Base-by-base conservation (phyloP, 2,329 filamentous ascomycete species). In the Leptodontidium sp. region DNA sequence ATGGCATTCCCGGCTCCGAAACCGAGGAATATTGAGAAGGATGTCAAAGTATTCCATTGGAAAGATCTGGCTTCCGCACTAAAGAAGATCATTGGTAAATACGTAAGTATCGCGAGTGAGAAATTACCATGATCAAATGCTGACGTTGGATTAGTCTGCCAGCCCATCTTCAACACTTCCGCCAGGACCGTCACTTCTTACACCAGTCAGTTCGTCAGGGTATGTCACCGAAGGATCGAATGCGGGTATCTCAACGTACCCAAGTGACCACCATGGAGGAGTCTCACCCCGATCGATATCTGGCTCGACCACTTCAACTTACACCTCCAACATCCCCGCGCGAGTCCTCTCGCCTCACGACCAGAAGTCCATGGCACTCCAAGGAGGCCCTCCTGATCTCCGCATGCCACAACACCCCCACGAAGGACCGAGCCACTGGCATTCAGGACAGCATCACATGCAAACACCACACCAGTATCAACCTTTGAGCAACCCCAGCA, bases 21-120 rank as follows among this genome's bases (percentile, higher is more conserved):
- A 81, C 96, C 96, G 21, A 88, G 96, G 71, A 98, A 98, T 78
- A 99, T 99, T 73, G 96, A 98, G 84, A 99, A 99, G 83, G 95
- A 98, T 77, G 94, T 99, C 78, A 99, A 99, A 82, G 96, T 98
- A 14, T 99, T 98, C 78, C 91, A 94, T 4, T 99, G 96, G 96
- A 96, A 94, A 80, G 93, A 96, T 69, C 85, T 99, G 55, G 88
- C 88, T 61, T 87, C 90, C 69, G 95, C 96, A 0, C 86, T 99
- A 73, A 97, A 97, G 86, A 99, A 99, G 85, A 98, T 99, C 77
- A 97, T 99, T 79, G 91, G 93, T 77, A 99, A 99, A 91, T 99
- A 98, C 71, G 78, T 78, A 73, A 73, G 76, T 74, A 14, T 49
- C 32, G 38, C 45, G 49, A 38, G 55, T 43, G 12, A 57, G 17